Evolutionary conservation across 768 basidiomycete genomes (phyloP).

Genomic region (Boletus reticulatus): DNA sequence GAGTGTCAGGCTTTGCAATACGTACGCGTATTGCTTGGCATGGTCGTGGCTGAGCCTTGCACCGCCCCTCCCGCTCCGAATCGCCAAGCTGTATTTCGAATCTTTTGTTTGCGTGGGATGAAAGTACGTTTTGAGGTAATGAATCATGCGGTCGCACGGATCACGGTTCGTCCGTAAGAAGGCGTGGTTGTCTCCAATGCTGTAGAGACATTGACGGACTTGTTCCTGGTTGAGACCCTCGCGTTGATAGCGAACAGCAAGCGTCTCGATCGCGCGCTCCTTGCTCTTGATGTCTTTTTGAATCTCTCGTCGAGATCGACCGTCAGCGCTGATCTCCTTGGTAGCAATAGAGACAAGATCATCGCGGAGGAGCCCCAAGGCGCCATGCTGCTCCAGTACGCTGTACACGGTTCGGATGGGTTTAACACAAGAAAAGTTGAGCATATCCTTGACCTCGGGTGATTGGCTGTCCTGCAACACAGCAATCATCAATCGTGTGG

Average conservation of each 20-base stretch:
- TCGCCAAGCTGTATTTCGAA: slow-evolving; percentile 65
- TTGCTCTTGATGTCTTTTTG: slow-evolving; percentile 83
- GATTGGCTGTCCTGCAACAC: slow-evolving; percentile 73
- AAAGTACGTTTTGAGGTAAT: slow-evolving; percentile 72
- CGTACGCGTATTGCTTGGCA: slow-evolving; percentile 81
- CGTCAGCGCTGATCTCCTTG: slow-evolving; percentile 76
- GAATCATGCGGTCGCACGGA: slow-evolving; percentile 84
- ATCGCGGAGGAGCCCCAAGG: slow-evolving; percentile 69
- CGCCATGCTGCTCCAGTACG: slow-evolving; percentile 63
- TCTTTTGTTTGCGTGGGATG: slow-evolving; percentile 69
- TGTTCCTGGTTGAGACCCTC: slow-evolving; percentile 60
- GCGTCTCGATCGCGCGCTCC: slow-evolving; percentile 78
- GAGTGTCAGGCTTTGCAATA: slow-evolving; percentile 80
- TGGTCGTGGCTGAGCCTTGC: slow-evolving; percentile 84
- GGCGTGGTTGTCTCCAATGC: slow-evolving; percentile 88
- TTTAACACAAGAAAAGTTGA: slow-evolving; percentile 75
- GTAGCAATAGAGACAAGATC: slow-evolving; percentile 75
- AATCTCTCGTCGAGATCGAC: slow-evolving; percentile 69
- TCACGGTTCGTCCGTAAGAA: slow-evolving; percentile 85
- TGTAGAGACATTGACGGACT: slow-evolving; percentile 77
- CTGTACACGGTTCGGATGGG: slow-evolving; percentile 75
- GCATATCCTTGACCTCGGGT: slow-evolving; percentile 76
- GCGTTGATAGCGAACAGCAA: slow-evolving; percentile 61
- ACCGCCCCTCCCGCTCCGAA: slow-evolving; percentile 77
- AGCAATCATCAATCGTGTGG: not conserved